Conservation (phyloP, 768 basidiomycete species). For the Mrakia hoshinonis region DNA sequence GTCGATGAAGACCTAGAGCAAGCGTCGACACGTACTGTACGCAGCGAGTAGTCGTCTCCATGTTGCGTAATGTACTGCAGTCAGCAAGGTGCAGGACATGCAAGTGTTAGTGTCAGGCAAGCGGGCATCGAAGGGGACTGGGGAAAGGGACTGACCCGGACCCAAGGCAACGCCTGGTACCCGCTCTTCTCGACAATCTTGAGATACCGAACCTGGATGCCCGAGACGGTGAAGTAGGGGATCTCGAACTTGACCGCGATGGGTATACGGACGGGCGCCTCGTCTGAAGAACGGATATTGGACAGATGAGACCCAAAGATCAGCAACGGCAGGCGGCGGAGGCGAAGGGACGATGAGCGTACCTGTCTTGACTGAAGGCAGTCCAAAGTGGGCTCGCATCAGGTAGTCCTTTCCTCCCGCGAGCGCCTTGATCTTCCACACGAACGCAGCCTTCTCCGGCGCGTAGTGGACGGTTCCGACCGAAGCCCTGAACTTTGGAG, state of each 20-base stretch:
- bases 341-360: slow-evolving; percentile 37
- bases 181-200: slow-evolving; percentile 99
- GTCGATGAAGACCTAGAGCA: not conserved
- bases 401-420: slow-evolving; percentile 93
- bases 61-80: slow-evolving; percentile 40
- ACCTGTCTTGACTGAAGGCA: slow-evolving; percentile 89
- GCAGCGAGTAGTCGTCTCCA: slow-evolving; percentile 43
- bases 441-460: slow-evolving; percentile 94
- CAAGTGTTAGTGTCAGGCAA: not conserved
- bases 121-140: not conserved
- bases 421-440: slow-evolving; percentile 98
- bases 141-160: slow-evolving; percentile 12
- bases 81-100: not conserved
- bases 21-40: slow-evolving; percentile 31
- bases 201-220: slow-evolving; percentile 93
- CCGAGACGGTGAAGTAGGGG: slow-evolving; percentile 91
- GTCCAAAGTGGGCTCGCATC: slow-evolving; percentile 95
- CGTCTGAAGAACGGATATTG: slow-evolving; percentile 4
- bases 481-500: slow-evolving; percentile 89
- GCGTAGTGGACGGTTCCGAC: slow-evolving; percentile 94
- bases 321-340: not conserved
- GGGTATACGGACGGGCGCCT: slow-evolving; percentile 52
- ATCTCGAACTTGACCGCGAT: slow-evolving; percentile 98
- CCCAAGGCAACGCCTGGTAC: slow-evolving; percentile 51
- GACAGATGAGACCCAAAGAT: not conserved